Evolutionary conservation across 2,329 filamentous ascomycete genomes (phyloP), one percentile per base, ranked within the genome.

Genomic region (Chalara sp.): DNA sequence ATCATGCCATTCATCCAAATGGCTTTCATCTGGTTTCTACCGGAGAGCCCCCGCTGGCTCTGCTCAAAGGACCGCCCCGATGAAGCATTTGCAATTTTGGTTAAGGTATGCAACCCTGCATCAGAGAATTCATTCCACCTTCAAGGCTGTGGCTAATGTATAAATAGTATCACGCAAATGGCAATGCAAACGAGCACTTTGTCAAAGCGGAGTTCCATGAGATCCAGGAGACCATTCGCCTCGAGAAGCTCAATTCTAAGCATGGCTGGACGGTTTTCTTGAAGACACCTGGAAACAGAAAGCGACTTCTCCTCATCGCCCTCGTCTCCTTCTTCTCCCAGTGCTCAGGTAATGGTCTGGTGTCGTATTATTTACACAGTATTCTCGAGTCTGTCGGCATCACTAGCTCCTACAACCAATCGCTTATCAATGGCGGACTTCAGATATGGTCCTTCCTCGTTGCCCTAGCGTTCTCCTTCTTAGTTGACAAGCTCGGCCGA

Each of bases 321-420:
- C 80, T 77, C 0, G 72, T 84, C 12, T 81, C 80, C 58, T 68
- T 85, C 58, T 83, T 85, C 62, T 83, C 80, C 1, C 82, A 86
- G 65, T 86, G 82, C 67, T 81, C 77, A 42, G 21, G 21, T 21
- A 21, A 21, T 21, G 21, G 21, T 21, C 3, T 21, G 40, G n/a
- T 42, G 2, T 42, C 40, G 6, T 42, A 42, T 28, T 42, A 42
- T 13, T 5, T 42, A 3, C 40, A 42, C 12, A 42, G 40, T 13
- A 42, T 42, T 13, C 40, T 42, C 12, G n/a, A 42, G 8, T 42
- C 40, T 28, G 40, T 42, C n/a, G 40, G 40, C 40, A 42, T 42
- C 40, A 42, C 40, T 30, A 54, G 50, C 28, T 50, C 57, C 1
- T 53, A 51, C 12, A 51, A 54, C 13, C 55, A 57, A 50, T 32